Evolutionary conservation across 139 green algal genomes (phyloP), one percentile per base, ranked within the genome.

Genomic region (Klebsormidium nitens): DNA sequence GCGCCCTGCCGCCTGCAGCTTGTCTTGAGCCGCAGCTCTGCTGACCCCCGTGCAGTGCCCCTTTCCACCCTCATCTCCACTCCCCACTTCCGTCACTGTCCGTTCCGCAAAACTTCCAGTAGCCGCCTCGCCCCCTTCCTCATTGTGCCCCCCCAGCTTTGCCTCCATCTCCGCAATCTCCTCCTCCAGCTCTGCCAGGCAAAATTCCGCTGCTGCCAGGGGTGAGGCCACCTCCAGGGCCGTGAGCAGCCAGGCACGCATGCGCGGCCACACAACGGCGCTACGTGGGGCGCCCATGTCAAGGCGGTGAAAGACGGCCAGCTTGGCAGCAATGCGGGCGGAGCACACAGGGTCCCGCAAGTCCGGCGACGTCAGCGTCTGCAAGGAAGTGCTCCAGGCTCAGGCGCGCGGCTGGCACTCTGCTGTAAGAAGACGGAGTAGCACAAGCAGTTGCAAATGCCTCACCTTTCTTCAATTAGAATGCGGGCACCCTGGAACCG

Each of bases 361-460:
- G n/a, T 66, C 59, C 6, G 17, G 36, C 4, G 59, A 28, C n/a
- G 59, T 66, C n/a, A 66, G 59, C 29, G 59, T 66, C 59, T 66
- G 59, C 44, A 32, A 55, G 23, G 23, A n/a, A 23, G 23, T n/a
- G 23, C 23, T 23, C 46, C 46, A 55, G 23, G 23, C 23, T 23
- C 46, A n/a, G 46, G 23, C 23, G 23, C 46, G 23, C 46, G 46
- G 23, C 23, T n/a, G 23, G 23, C 23, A 23, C 23, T n/a, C 23
- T 23, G 23, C 23, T n/a, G 23, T 55, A 55, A 23, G 23, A 23
- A 55, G 23, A 55, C 49, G 28, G 28, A 59, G 19, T 28, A 28
- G 5, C 49, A 35, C 26, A 28, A 17, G 48, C 26, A 58, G 11
- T 26, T 64, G 56, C n/a, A n/a, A n/a, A n/a, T n/a, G n/a, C n/a